phyloP scores from a whole-genome alignment of 805 yeast species.

The Suhomyces sp. region DNA sequence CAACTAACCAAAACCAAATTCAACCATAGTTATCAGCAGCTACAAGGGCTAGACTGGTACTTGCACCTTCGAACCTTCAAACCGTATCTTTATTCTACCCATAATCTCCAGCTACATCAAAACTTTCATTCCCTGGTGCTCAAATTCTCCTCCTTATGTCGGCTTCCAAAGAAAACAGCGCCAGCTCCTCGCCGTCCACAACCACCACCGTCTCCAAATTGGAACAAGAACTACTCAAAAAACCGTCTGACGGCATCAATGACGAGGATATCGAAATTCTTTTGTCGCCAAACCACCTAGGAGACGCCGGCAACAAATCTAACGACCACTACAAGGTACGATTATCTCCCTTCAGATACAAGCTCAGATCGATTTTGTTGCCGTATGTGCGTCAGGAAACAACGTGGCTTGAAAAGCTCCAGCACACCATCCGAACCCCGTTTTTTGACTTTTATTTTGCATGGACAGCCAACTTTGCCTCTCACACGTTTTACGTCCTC shows the following conservation, averaged over 20 bases:
- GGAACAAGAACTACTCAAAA: constrained; percentile 4
- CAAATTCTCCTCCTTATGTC: neutral
- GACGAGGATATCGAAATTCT: constrained; percentile 12
- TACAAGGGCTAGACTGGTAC: neutral
- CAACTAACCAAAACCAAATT: too few species aligned
- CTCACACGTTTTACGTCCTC: constrained; percentile 90
- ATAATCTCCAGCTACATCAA: too few species aligned
- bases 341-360: constrained; percentile 55
- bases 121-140: neutral
- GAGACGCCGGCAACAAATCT: constrained; percentile 76
- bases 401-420: constrained; percentile 53
- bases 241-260: constrained; percentile 6
- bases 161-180: neutral
- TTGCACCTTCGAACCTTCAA: neutral
- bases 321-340: constrained; percentile 60
- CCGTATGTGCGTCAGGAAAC: constrained; percentile 68
- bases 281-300: constrained; percentile 12
- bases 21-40: too few species aligned
- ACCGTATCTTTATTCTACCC: neutral
- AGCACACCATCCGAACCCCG: constrained; percentile 47
- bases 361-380: constrained; percentile 50
- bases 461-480: constrained; percentile 83
- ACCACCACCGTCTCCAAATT: constrained; percentile 5
- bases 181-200: neutral
- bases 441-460: constrained; percentile 73